phyloP scores from a whole-genome alignment of 163 green algal species.

The Botryococcus braunii region DNA sequence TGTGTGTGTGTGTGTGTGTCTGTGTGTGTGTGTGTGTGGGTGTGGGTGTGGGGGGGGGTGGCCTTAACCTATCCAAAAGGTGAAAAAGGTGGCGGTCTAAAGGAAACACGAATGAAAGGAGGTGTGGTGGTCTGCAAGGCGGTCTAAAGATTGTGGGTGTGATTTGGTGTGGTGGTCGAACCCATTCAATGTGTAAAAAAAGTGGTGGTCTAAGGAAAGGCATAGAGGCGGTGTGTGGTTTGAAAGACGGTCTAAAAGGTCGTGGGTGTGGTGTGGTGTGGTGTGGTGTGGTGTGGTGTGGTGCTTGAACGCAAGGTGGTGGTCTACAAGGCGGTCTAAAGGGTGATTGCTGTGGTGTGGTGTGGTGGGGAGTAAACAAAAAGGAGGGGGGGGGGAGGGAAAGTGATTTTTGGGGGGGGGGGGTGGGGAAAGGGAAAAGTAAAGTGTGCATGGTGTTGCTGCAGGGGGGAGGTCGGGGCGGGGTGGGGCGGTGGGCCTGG shows the following conservation, averaged over 20 bases:
- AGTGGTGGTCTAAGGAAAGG: no score
- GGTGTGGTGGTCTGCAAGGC: no score
- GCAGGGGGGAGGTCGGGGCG: conserved; percentile 6
- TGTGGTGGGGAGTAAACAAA: not conserved
- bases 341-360: not conserved
- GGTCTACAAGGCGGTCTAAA: not conserved
- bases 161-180: no score
- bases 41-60: not conserved
- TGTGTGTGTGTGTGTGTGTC: not conserved
- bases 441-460: not conserved
- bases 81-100: not conserved
- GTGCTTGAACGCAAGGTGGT: not conserved
- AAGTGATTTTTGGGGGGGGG: not conserved
- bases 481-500: conserved; percentile 4
- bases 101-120: no score
- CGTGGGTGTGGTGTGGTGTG: no score
- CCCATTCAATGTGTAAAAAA: no score
- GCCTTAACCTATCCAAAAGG: not conserved
- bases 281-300: not conserved
- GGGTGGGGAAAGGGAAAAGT: not conserved
- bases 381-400: not conserved
- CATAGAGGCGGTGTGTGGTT: no score
- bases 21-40: not conserved
- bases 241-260: no score
- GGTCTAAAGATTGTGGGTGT: no score